Percentiles rank a stretch among this genome's conserved stretches.
phyloP scores from a whole-genome alignment of 352 stramenopile species.

The Phytopythium delawarense region DNA sequence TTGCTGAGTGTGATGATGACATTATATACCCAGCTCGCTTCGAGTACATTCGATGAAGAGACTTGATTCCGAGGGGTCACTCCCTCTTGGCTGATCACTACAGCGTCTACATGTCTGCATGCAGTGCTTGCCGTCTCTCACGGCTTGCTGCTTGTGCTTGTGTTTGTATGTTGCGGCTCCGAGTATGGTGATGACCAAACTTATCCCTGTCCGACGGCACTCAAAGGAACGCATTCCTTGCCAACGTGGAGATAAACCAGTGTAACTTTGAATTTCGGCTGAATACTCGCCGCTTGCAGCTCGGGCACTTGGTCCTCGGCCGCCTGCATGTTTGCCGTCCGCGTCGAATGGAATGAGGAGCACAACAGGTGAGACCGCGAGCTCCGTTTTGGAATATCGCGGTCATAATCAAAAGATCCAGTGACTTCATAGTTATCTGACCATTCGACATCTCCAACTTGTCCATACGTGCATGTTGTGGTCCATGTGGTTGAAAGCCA shows the following conservation, averaged over 20 bases:
- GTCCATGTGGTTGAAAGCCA: no score
- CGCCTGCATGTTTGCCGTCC: conserved; percentile 8
- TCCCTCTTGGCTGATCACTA: conserved; percentile 86
- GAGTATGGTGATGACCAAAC: conserved; percentile 80
- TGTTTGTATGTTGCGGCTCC: conserved; percentile 14
- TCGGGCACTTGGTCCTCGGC: conserved; percentile 48
- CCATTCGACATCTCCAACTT: conserved; percentile 18
- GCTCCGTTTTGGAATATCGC: conserved; percentile 65
- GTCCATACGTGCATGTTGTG: neutral
- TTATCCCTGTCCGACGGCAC: conserved; percentile 87
- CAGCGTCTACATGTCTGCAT: neutral
- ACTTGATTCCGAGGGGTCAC: conserved; percentile 85
- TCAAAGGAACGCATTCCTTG: conserved; percentile 71
- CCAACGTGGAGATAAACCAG: conserved; percentile 82
- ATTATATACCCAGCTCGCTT: conserved; percentile 88
- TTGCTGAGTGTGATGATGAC: conserved; percentile 84
- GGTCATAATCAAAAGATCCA: conserved; percentile 81
- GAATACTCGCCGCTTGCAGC: neutral
- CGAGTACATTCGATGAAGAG: conserved; percentile 85
- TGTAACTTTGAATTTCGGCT: conserved; percentile 80
- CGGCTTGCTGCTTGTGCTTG: neutral
- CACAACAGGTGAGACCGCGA: conserved; percentile 65
- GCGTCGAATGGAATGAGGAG: conserved; percentile 69
- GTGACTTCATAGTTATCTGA: conserved; percentile 90
- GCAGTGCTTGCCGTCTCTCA: no score